Evolutionary conservation across 345 rosid species (phyloP).

Genomic region (Arabis hirsuta): DNA sequence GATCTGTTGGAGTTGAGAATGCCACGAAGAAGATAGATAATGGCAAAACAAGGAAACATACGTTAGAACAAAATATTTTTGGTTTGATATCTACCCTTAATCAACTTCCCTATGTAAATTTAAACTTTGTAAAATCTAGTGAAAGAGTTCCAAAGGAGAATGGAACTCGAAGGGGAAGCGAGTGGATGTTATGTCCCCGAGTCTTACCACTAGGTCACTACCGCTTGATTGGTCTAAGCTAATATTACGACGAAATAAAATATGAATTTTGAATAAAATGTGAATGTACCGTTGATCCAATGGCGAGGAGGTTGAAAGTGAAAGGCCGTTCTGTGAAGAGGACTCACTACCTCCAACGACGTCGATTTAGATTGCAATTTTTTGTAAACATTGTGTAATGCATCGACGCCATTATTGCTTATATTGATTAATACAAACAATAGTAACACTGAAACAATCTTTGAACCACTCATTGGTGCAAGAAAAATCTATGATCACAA

Average conservation of each 20-base stretch:
- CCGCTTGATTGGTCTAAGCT: too few relatives aligned
- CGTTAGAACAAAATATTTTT: slow-evolving; percentile 19
- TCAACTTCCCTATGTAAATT: too few relatives aligned
- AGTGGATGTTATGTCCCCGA: too few relatives aligned
- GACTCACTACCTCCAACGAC: slow-evolving; percentile 21
- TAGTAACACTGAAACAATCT: slow-evolving; percentile 20
- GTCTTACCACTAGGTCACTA: too few relatives aligned
- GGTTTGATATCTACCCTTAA: neutral
- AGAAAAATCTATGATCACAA: slow-evolving; percentile 21
- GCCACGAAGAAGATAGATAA: slow-evolving; percentile 3
- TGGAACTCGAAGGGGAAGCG: too few relatives aligned
- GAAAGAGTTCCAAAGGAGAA: too few relatives aligned
- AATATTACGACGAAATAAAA: neutral
- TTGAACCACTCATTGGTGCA: slow-evolving; percentile 39
- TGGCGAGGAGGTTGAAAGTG: slow-evolving; percentile 85
- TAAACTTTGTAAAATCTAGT: too few relatives aligned
- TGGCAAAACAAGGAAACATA: slow-evolving; percentile 17
- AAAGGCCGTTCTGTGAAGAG: slow-evolving; percentile 61
- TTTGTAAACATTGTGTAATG: slow-evolving; percentile 54
- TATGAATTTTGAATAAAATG: slow-evolving; percentile 5
- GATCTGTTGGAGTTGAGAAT: slow-evolving; percentile 37
- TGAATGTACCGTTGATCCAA: slow-evolving; percentile 78
- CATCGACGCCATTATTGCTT: slow-evolving; percentile 50
- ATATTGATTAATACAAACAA: slow-evolving; percentile 35
- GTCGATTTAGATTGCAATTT: slow-evolving; percentile 47